Evolutionary conservation across 106 monocot genomes (phyloP), one percentile per base, ranked within the genome.

Genomic region (Cymbidium sinense): DNA sequence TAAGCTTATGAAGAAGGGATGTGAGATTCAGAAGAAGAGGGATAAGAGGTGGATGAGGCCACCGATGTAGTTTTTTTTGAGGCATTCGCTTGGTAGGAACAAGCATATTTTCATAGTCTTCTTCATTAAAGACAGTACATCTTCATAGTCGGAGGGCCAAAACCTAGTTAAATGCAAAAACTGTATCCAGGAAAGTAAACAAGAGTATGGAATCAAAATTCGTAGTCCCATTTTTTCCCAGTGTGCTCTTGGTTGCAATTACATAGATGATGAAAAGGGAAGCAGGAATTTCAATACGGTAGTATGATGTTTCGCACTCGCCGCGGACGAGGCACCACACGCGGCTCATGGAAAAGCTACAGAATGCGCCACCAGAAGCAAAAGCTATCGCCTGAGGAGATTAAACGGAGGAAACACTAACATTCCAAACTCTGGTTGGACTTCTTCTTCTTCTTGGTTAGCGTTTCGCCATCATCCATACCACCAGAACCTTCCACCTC

Each of bases 271-370:
- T n/a, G n/a, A 41, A 41, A 43, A 67, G 64, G 11, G 28, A 3
- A 31, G 34, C 30, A 18, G 52, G 78, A 34, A 58, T 74, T 31
- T 43, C 76, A n/a, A n/a, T 19, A 50, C 37, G 58, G 4, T 15
- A 39, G 73, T n/a, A n/a, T 1, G 19, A 15, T 39, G 6, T 23
- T 4, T 52, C 79, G 65, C 80, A 84, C 43, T 80, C 86, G 21
- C 72, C 70, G 23, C 86, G 83, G 34, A 89, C 64, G 51, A 89
- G 81, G 72, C 84, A 81, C 79, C 84, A 43, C 10, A 84, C 75
- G 21, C 89, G 84, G 58, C 77, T 82, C 84, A 82, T 77, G 5
- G 89, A 84, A 79, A 89, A 84, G 61, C 71, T 69, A 58, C 82
- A 79, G 17, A 33, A 34, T 13, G 69, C 69, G 64, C 25, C 47